These are phyloP conservation scores for Teratosphaeria nubilosa DNA, from an alignment of 2,329 filamentous ascomycete species.

Conservation along the genomic window DNA sequence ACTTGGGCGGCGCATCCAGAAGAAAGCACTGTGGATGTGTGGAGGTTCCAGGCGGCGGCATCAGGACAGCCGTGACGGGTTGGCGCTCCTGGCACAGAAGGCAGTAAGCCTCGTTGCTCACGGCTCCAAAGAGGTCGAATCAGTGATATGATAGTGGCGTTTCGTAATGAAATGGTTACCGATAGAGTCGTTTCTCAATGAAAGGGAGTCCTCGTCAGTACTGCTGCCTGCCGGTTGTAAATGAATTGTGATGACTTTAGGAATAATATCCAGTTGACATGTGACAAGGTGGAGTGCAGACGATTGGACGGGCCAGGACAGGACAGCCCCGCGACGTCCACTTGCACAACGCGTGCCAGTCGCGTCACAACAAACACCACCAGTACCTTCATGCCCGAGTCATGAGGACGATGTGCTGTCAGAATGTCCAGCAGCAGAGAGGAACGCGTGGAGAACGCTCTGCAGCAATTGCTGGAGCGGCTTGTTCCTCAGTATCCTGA, in stretches of 20 bases:
- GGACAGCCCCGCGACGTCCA: background rate
- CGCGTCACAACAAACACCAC: background rate
- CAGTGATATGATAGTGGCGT: background rate
- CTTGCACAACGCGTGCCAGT: background rate
- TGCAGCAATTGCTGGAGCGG: conserved; percentile 67
- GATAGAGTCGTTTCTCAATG: background rate
- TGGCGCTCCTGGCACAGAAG: background rate
- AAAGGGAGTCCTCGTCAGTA: background rate
- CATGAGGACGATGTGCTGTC: background rate
- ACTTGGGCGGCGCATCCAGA: background rate
- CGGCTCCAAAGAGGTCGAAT: background rate
- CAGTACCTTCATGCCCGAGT: background rate
- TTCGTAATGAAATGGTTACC: background rate
- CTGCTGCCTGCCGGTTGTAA: too few species aligned
- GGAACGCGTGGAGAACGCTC: conserved; percentile 65
- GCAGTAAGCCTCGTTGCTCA: background rate
- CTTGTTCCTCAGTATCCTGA: conserved; percentile 55
- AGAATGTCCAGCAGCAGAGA: conserved; percentile 18
- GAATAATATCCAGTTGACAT: background rate
- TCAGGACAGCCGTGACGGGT: background rate
- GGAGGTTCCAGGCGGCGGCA: background rate
- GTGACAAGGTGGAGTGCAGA: background rate
- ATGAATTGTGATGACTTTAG: too few species aligned
- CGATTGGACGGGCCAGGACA: background rate
- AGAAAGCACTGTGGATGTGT: background rate